A percentile compares a stretch with the other conserved stretches of the same genome.
phyloP scores from a whole-genome alignment of 2,329 filamentous ascomycete genomes.

The Acrodontium crateriforme region DNA sequence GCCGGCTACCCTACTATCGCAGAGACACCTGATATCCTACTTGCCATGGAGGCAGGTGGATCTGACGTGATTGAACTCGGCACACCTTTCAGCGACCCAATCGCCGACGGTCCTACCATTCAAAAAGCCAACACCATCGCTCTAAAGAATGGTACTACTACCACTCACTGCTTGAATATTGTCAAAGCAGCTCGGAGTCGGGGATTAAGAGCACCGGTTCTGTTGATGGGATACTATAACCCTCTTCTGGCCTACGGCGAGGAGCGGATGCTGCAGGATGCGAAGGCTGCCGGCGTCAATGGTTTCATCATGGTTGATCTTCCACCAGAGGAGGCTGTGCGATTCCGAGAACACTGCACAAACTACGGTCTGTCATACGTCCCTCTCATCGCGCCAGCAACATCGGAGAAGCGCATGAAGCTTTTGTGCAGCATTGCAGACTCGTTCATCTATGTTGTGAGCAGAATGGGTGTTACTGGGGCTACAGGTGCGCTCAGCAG shows the following conservation, averaged over 20 bases:
- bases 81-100: slow-evolving; percentile 93
- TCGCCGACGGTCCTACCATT: slow-evolving; percentile 93
- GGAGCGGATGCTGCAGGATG: slow-evolving; percentile 72
- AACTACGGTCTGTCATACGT: slow-evolving; percentile 83
- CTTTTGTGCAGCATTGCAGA: slow-evolving; percentile 92
- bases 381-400: slow-evolving; percentile 88
- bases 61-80: slow-evolving; percentile 93
- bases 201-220: slow-evolving; percentile 67
- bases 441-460: slow-evolving; percentile 98
- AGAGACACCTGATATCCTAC: slow-evolving; percentile 68
- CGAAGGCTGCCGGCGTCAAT: slow-evolving; percentile 72
- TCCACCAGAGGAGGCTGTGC: slow-evolving; percentile 87
- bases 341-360: slow-evolving; percentile 75
- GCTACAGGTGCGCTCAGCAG: slow-evolving; percentile 71
- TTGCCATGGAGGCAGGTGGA: slow-evolving; percentile 85
- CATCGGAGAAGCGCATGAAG: slow-evolving; percentile 86
- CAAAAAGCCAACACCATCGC: slow-evolving; percentile 87
- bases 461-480: slow-evolving; percentile 90
- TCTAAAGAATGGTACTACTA: slow-evolving; percentile 76
- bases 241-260: slow-evolving; percentile 89
- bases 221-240: slow-evolving; percentile 99
- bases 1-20: slow-evolving; percentile 78
- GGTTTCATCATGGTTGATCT: slow-evolving; percentile 95
- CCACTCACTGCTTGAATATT: slow-evolving; percentile 66
- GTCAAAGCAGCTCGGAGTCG: slow-evolving; percentile 64